Evolutionary conservation across 352 stramenopile species (phyloP).

Genomic region (Blastocystis sp.): DNA sequence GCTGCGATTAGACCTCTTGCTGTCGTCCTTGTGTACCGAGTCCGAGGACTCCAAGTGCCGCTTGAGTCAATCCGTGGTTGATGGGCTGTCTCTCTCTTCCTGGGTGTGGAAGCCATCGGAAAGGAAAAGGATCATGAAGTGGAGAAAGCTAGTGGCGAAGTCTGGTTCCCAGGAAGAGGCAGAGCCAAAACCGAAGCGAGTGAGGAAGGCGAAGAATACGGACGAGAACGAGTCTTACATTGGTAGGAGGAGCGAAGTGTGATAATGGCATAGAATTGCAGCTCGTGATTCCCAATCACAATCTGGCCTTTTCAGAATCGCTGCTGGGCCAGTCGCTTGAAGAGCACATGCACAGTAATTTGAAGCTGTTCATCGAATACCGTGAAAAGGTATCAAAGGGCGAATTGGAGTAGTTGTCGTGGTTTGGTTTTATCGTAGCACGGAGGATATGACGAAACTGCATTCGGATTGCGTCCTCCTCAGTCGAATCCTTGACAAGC

Average conservation of each 20-base stretch:
- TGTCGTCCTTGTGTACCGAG: neutral
- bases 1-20: neutral
- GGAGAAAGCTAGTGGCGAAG: neutral
- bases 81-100: neutral
- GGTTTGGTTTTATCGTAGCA: neutral
- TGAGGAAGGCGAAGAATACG: neutral
- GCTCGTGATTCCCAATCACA: slow-evolving; percentile 35
- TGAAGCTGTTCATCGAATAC: neutral
- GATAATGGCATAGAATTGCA: neutral
- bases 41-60: neutral
- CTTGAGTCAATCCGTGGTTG: neutral
- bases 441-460: slow-evolving; percentile 8
- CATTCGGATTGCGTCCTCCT: slow-evolving; percentile 52
- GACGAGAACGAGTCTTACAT: neutral
- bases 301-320: neutral
- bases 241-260: neutral
- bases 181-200: slow-evolving; percentile 3
- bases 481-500: slow-evolving; percentile 47
- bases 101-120: slow-evolving; percentile 26
- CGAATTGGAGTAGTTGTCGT: slow-evolving; percentile 1
- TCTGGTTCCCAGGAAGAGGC: neutral
- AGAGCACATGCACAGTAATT: neutral
- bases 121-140: slow-evolving; percentile 2
- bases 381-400: neutral
- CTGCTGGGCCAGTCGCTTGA: neutral